Conservation (phyloP, 1,284 basidiomycete genomes). For the Ustilago trichophora region DNA sequence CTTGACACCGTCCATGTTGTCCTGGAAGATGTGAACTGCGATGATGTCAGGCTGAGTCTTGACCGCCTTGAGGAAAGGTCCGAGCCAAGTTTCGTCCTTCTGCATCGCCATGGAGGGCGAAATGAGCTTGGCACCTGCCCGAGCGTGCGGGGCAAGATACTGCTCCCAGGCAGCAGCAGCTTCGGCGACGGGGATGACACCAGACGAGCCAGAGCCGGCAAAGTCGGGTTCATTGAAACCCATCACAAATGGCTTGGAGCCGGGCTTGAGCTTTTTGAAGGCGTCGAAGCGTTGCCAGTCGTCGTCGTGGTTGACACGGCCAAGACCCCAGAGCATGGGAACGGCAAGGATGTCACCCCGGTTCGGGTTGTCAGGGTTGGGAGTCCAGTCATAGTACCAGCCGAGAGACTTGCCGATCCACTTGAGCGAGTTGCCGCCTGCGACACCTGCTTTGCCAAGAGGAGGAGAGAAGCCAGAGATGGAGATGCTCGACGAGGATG, state of each 20-base stretch:
- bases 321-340: slow-evolving; percentile 56
- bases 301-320: slow-evolving; percentile 44
- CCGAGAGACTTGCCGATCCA: slow-evolving; percentile 32
- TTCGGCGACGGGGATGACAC: slow-evolving; percentile 22
- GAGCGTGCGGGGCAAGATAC: slow-evolving; percentile 42
- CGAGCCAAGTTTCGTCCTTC: slow-evolving; percentile 49
- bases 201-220: slow-evolving; percentile 46
- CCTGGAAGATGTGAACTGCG: slow-evolving; percentile 59
- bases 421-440: slow-evolving; percentile 54
- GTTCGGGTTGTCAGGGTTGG: slow-evolving; percentile 40
- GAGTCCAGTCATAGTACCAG: slow-evolving; percentile 53
- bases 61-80: slow-evolving; percentile 44
- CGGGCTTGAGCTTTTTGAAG: slow-evolving; percentile 49
- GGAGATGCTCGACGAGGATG: slow-evolving; percentile 10
- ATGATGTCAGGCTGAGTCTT: slow-evolving; percentile 54
- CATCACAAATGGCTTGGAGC: slow-evolving; percentile 34
- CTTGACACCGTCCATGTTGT: slow-evolving; percentile 48
- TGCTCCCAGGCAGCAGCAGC: slow-evolving; percentile 53
- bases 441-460: slow-evolving; percentile 53
- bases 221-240: slow-evolving; percentile 58
- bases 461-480: slow-evolving; percentile 36
- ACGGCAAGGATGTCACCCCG: slow-evolving; percentile 25
- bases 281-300: slow-evolving; percentile 44
- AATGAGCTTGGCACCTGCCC: slow-evolving; percentile 50
- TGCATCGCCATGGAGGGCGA: slow-evolving; percentile 55